A percentile compares a stretch with the other conserved stretches of the same genome.
Conservation (phyloP, 1,284 basidiomycete species). For the Marasmius tenuissimus region DNA sequence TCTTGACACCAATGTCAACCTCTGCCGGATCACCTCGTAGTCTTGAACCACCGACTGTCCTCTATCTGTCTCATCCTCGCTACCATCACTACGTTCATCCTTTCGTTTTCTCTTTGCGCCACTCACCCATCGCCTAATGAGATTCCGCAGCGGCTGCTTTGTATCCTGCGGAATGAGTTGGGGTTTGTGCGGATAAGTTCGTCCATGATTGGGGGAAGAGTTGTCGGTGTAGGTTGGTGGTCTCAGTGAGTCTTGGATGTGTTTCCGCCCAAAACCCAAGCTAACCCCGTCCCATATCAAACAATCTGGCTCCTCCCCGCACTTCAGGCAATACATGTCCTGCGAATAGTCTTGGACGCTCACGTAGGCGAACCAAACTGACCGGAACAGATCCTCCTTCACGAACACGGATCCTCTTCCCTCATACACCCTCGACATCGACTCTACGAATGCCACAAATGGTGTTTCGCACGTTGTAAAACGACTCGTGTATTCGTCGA, state of each 20-base stretch:
- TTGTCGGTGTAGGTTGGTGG: conserved; percentile 13
- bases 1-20: no score
- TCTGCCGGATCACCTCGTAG: no score
- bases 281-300: conserved; percentile 22
- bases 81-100: not conserved
- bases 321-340: conserved; percentile 19
- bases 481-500: conserved; percentile 30
- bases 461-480: conserved; percentile 28
- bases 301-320: conserved; percentile 19
- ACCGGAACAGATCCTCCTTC: not conserved
- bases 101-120: no score
- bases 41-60: no score
- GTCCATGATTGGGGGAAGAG: no score
- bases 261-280: conserved; percentile 16
- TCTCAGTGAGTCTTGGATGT: conserved; percentile 12
- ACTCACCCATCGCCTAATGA: no score
- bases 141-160: not conserved
- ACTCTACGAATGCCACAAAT: conserved; percentile 23
- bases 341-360: conserved; percentile 11
- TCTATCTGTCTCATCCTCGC: no score
- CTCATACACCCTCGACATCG: conserved; percentile 16
- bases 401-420: not conserved
- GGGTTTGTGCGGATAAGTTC: not conserved
- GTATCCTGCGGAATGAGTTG: not conserved
- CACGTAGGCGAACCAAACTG: conserved; percentile 13